Evolutionary conservation across 2,329 filamentous ascomycete species (phyloP).

Genomic region (Fusarium nelsonii): DNA sequence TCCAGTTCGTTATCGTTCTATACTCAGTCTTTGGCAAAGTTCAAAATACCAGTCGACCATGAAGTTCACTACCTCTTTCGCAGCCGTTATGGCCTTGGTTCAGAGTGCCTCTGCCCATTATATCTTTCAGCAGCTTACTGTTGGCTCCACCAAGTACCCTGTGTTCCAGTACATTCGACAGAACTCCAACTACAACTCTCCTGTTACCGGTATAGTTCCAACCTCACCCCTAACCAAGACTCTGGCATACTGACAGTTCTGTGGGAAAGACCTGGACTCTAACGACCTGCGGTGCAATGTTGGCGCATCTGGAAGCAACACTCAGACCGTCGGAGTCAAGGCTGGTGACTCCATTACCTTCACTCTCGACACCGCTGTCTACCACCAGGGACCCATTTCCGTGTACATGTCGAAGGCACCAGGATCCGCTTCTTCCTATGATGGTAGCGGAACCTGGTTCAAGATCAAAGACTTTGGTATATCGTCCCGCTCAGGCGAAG

Average conservation of each 20-base stretch:
- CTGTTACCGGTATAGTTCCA: background rate
- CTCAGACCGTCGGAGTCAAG: constrained; percentile 7
- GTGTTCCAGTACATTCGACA: constrained; percentile 20
- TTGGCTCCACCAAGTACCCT: constrained; percentile 8
- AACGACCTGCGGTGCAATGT: constrained; percentile 22
- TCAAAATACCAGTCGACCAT: background rate
- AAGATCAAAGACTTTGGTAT: constrained; percentile 25
- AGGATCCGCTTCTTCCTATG: background rate
- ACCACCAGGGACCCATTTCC: constrained; percentile 16
- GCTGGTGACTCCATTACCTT: constrained; percentile 22
- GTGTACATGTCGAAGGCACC: constrained; percentile 20
- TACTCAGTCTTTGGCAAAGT: fast-evolving
- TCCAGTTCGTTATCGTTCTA: background rate
- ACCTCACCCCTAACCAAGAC: fast-evolving
- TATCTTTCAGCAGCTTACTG: constrained; percentile 15
- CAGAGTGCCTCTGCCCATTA: constrained; percentile 17
- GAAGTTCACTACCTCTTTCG: constrained; percentile 5
- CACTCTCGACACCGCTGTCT: constrained; percentile 10
- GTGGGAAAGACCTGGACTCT: background rate
- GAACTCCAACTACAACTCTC: constrained; percentile 26
- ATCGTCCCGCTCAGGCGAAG: background rate
- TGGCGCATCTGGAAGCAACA: background rate
- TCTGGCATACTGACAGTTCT: fast-evolving
- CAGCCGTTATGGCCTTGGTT: background rate
- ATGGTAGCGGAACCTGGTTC: constrained; percentile 12